These are phyloP conservation scores for Silene conica DNA, from an alignment of 148 eudicot genomes.

Conservation along the genomic window DNA sequence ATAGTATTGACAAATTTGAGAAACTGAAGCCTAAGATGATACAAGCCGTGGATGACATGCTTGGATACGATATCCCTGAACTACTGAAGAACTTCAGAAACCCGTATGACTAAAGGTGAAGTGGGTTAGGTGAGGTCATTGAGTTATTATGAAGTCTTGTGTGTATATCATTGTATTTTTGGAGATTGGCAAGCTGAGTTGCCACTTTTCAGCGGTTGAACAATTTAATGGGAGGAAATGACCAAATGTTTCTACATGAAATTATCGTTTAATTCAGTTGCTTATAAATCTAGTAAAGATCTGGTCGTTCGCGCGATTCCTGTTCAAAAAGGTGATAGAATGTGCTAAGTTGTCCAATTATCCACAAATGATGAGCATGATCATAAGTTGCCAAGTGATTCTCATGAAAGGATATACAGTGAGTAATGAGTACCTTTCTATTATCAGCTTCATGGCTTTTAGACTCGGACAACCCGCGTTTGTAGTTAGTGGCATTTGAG, in stretches of 20 bases:
- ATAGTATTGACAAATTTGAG: conserved; percentile 79
- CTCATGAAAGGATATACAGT: too few relatives aligned
- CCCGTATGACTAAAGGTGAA: conserved; percentile 50
- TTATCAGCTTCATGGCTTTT: too few relatives aligned
- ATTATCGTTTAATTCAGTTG: not conserved
- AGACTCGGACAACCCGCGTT: too few relatives aligned
- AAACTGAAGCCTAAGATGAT: conserved; percentile 90
- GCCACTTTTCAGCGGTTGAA: conserved; percentile 8
- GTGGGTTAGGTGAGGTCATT: not conserved
- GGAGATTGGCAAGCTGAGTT: conserved; percentile 12
- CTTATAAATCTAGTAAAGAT: not conserved
- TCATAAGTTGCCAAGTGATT: too few relatives aligned
- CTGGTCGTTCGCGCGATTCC: not conserved
- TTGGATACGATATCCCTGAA: conserved; percentile 82
- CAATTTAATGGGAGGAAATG: not conserved
- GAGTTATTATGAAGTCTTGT: conserved; percentile 12
- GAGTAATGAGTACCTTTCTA: too few relatives aligned
- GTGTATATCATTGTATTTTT: conserved; percentile 22
- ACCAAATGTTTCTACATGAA: not conserved
- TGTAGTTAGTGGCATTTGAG: too few relatives aligned
- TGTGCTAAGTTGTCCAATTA: not conserved
- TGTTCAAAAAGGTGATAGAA: too few relatives aligned
- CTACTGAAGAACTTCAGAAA: conserved; percentile 78
- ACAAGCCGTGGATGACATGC: conserved; percentile 87
- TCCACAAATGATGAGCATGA: too few relatives aligned